Percentiles rank a stretch among this genome's conserved stretches.
Conservation (phyloP, 169 alveolate genomes). For the Plasmodium blacklocki region DNA sequence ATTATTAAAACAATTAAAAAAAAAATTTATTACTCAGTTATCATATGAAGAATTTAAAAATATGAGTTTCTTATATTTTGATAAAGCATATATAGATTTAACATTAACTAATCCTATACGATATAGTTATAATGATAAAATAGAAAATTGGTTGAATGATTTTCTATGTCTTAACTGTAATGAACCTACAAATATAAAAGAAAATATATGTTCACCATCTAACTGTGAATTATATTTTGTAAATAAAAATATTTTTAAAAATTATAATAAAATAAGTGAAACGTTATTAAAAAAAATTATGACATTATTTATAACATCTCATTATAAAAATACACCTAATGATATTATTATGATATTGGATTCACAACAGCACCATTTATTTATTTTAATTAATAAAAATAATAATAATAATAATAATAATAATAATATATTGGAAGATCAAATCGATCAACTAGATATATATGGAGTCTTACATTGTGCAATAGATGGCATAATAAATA, state of each 20-base stretch:
- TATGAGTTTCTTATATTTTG: conserved; percentile 47
- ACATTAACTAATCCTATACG: conserved; percentile 96
- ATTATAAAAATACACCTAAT: conserved; percentile 99
- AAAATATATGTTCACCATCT: conserved; percentile 93
- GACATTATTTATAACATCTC: conserved; percentile 97
- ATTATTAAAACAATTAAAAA: conserved; percentile 92
- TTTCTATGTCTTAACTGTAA: conserved; percentile 97
- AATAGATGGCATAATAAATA: conserved; percentile 83
- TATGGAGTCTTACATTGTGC: conserved; percentile 85
- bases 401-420: background rate
- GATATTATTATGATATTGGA: conserved; percentile 98
- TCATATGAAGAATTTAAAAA: conserved; percentile 41
- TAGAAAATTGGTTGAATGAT: conserved; percentile 98
- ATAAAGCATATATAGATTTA: conserved; percentile 65
- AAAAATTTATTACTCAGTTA: conserved; percentile 69
- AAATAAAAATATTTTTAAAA: conserved; percentile 97
- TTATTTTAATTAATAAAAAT: conserved; percentile 91
- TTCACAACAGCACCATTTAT: conserved; percentile 99
- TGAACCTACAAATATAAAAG: conserved; percentile 88
- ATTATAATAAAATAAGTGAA: conserved; percentile 97
- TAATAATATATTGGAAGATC: conserved; percentile 11
- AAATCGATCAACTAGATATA: conserved; percentile 73
- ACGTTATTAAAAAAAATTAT: conserved; percentile 94
- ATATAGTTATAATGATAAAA: conserved; percentile 97
- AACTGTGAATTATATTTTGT: conserved; percentile 96